Evolutionary conservation across 371 early-diverging fungal species (phyloP), one percentile per base, ranked within the genome.

Genomic region (Fennellomyces sp.): DNA sequence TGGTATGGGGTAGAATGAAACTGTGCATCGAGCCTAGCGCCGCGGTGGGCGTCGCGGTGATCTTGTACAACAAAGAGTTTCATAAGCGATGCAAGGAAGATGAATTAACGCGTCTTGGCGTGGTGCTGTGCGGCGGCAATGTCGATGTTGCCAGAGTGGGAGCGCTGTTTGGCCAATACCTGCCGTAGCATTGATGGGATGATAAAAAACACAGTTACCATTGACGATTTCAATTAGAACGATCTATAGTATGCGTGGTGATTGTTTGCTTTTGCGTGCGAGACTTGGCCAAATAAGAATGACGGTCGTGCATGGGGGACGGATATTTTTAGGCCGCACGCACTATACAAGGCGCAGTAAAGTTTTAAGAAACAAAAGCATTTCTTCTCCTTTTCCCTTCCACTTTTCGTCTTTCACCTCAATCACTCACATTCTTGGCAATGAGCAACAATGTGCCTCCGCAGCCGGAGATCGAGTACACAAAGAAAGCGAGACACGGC

Each of bases 1-100:
- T 81, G 21, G 70, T 86, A 13, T 86, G 74, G 74, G 72, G 69
- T 49, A 72, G 82, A 10, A 70, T 80, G 72, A 84, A 83, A 57
- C 53, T 81, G 0, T 75, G 76, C 21, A 75, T 83, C 47, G 87
- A 86, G 58, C 82, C 87, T 7, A 78, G 79, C 50, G 78, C 82
- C 0, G 82, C 76, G 4, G 82, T 82, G 13, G 76, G 76, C 21
- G 68, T 82, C 5, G 84, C 83, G 30, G 73, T 79, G 0, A 66
- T 75, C 13, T 58, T 86, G 17, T 79, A 60, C 42, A 76, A 75
- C 54, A 55, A 69, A 10, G 77, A 72, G 0, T 80, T 80, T 29
- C 57, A 65, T 23, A 56, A 62, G 1, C 39, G 23, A 3, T 53
- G 61, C 6, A 65, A 61, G 41, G 49, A 60, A 7, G 30, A 68